phyloP scores from a whole-genome alignment of 2,329 filamentous ascomycete species.

The Trichoderma afroharzianum region DNA sequence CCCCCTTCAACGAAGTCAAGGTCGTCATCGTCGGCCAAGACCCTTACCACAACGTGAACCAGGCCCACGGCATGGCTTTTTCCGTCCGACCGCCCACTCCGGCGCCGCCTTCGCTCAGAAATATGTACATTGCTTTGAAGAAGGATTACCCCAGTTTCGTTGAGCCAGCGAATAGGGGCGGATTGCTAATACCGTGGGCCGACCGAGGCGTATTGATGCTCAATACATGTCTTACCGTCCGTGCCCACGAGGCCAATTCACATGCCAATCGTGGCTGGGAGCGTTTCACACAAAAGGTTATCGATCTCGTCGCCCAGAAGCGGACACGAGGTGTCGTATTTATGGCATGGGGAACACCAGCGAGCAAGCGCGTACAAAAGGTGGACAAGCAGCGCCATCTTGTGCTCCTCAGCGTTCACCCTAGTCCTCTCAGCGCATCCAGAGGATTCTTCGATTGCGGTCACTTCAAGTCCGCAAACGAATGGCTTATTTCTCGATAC shows the following conservation, averaged over 20 bases:
- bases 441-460: constrained; percentile 80
- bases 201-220: constrained; percentile 88
- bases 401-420: constrained; percentile 83
- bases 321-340: constrained; percentile 84
- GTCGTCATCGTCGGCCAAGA: constrained; percentile 94
- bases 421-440: constrained; percentile 83
- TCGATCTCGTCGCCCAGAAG: constrained; percentile 78
- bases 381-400: constrained; percentile 72
- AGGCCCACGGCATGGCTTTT: constrained; percentile 95
- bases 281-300: constrained; percentile 83
- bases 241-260: constrained; percentile 80
- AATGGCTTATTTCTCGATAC: constrained; percentile 77
- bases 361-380: constrained; percentile 71
- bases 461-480: constrained; percentile 78
- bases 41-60: constrained; percentile 92
- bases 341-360: constrained; percentile 86
- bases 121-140: constrained; percentile 86
- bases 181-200: constrained; percentile 88
- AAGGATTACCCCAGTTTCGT: constrained; percentile 83
- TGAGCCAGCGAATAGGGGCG: constrained; percentile 71
- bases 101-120: constrained; percentile 84
- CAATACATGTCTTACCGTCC: constrained; percentile 92
- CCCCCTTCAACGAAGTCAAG: constrained; percentile 83
- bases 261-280: constrained; percentile 92
- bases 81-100: constrained; percentile 85